Conservation (phyloP, 306 rosid species). For the Phaseolus lunatus region DNA sequence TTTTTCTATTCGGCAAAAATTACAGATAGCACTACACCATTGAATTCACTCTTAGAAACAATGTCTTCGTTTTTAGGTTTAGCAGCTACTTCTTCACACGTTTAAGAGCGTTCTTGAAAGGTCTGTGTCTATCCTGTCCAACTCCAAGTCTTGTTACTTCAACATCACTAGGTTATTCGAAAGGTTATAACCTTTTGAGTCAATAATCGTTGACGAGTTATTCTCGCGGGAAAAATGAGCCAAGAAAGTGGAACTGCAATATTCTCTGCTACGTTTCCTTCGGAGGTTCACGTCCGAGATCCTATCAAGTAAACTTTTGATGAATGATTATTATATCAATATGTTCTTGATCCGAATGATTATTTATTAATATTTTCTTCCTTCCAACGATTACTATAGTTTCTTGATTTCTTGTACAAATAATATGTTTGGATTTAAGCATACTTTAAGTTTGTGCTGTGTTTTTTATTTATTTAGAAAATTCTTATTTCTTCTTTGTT, state of each 20-base stretch:
- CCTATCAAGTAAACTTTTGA: constrained; percentile 49
- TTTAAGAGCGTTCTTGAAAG: neutral
- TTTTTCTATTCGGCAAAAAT: neutral
- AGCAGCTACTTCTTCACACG: constrained; percentile 22
- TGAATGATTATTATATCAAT: neutral
- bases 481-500: neutral
- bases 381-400: neutral
- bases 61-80: constrained; percentile 41
- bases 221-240: constrained; percentile 51
- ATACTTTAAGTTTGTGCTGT: neutral
- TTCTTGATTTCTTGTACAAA: constrained; percentile 10
- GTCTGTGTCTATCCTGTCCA: neutral
- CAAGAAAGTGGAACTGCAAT: constrained; percentile 13
- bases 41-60: neutral
- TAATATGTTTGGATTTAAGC: neutral
- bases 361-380: neutral
- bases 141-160: constrained; percentile 9
- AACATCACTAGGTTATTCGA: constrained; percentile 8
- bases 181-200: constrained; percentile 26
- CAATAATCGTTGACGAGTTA: constrained; percentile 21
- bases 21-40: neutral
- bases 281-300: constrained; percentile 18
- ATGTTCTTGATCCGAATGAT: neutral
- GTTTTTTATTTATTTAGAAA: neutral
- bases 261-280: constrained; percentile 27